These are phyloP conservation scores for Cercospora brassicicola DNA, from an alignment of 2,329 filamentous ascomycete species.

Conservation along the genomic window DNA sequence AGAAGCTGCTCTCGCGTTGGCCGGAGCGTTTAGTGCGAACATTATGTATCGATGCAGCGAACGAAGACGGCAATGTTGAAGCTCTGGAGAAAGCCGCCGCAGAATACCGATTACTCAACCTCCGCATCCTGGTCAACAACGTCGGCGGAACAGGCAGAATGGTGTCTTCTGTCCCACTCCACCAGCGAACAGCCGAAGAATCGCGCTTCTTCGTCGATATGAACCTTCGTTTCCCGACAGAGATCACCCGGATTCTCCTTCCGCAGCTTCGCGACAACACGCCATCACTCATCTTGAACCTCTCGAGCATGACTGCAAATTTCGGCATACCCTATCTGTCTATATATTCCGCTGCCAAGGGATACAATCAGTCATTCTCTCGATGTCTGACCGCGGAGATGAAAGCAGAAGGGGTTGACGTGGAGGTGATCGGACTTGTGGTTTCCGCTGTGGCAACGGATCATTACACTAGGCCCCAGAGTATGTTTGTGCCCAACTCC, in stretches of 20 bases:
- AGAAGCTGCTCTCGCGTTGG: constrained; percentile 43
- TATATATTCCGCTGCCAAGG: constrained; percentile 51
- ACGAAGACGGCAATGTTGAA: constrained; percentile 44
- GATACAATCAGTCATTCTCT: constrained; percentile 47
- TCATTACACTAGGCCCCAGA: constrained; percentile 17
- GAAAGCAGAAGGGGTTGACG: constrained; percentile 38
- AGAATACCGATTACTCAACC: constrained; percentile 38
- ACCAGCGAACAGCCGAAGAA: constrained; percentile 40
- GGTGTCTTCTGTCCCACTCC: constrained; percentile 42
- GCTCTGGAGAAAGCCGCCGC: constrained; percentile 37
- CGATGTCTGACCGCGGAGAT: constrained; percentile 48
- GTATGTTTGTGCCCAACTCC: constrained; percentile 23
- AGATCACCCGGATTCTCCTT: constrained; percentile 51
- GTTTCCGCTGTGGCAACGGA: constrained; percentile 25
- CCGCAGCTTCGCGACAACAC: constrained; percentile 45
- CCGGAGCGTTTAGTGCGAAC: constrained; percentile 44
- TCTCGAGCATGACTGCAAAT: constrained; percentile 49
- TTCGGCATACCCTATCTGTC: constrained; percentile 50
- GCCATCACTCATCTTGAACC: constrained; percentile 54
- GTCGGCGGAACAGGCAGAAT: constrained; percentile 48
- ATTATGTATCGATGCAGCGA: constrained; percentile 35
- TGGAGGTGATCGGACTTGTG: constrained; percentile 40
- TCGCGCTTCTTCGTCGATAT: constrained; percentile 49
- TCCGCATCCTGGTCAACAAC: constrained; percentile 61
- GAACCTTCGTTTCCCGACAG: constrained; percentile 54